Conservation (phyloP, 164 flowering plant species). For the Vitis rotundifolia region DNA sequence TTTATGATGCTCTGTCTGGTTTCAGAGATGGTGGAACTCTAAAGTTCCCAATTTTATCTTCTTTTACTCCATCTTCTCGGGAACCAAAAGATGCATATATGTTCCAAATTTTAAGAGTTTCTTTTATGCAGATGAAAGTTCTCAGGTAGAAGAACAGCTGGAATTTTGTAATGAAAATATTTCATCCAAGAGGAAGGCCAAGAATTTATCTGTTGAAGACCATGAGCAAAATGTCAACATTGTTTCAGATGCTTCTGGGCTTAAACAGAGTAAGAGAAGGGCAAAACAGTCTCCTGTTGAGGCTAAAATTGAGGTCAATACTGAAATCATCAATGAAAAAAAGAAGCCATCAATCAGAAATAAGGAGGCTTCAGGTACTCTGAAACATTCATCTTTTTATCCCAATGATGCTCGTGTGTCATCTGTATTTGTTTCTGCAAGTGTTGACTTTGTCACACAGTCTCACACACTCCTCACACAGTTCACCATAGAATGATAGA, state of each 20-base stretch:
- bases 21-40: not conserved
- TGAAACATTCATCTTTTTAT: not conserved
- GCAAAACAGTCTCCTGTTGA: constrained; percentile 24
- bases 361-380: constrained; percentile 30
- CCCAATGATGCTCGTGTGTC: not conserved
- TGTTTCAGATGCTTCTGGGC: constrained; percentile 28
- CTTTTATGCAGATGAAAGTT: constrained; percentile 31
- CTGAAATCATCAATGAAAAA: constrained; percentile 8
- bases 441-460: not conserved
- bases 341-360: constrained; percentile 30
- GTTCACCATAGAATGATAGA: too few species aligned
- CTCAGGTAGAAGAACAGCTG: constrained; percentile 20
- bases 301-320: constrained; percentile 17
- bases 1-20: not conserved
- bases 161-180: constrained; percentile 13
- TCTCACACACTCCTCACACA: not conserved
- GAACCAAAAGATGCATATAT: not conserved
- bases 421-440: constrained; percentile 1
- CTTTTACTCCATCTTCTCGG: not conserved
- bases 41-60: not conserved
- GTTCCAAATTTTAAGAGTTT: constrained; percentile 2
- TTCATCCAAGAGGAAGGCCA: constrained; percentile 22
- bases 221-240: constrained; percentile 8
- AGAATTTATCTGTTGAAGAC: constrained; percentile 20
- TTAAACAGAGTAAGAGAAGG: constrained; percentile 30